Evolutionary conservation across 371 early-diverging fungal species (phyloP).

Genomic region (Circinella umbellata): DNA sequence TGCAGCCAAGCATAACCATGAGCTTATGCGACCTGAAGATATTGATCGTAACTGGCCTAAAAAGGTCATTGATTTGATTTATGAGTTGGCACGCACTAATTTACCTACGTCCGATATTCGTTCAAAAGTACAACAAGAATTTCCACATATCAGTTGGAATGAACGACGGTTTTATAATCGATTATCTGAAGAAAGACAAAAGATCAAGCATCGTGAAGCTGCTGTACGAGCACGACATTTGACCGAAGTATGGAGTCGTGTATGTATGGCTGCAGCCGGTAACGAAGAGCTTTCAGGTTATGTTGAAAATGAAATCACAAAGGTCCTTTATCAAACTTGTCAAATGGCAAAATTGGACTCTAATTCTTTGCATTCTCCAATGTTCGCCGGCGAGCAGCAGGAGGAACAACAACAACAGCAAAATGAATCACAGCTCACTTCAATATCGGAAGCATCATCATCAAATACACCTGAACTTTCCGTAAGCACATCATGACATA

Average conservation of each 20-base stretch:
- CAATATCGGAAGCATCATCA: not conserved
- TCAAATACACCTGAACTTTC: not conserved
- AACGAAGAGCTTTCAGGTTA: slow-evolving; percentile 44
- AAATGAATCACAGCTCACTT: not conserved
- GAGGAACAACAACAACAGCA: slow-evolving; percentile 12
- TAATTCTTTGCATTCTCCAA: slow-evolving; percentile 28
- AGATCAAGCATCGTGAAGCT: slow-evolving; percentile 56
- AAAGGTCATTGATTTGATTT: slow-evolving; percentile 59
- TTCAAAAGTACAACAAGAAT: slow-evolving; percentile 53
- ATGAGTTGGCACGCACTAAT: slow-evolving; percentile 49
- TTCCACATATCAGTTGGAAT: slow-evolving; percentile 64
- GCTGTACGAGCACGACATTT: slow-evolving; percentile 47
- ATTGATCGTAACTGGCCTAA: slow-evolving; percentile 65
- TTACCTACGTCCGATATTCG: slow-evolving; percentile 62
- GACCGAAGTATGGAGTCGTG: slow-evolving; percentile 34
- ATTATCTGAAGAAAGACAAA: slow-evolving; percentile 63
- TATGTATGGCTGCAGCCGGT: slow-evolving; percentile 46
- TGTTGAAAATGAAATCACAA: slow-evolving; percentile 34
- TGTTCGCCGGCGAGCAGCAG: slow-evolving; percentile 15
- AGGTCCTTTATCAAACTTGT: slow-evolving; percentile 40
- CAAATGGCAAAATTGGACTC: slow-evolving; percentile 53
- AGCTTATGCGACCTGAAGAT: slow-evolving; percentile 57
- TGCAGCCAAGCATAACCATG: slow-evolving; percentile 63
- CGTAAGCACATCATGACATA: not conserved
- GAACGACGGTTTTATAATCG: slow-evolving; percentile 69